Percentiles rank a stretch among this genome's conserved stretches.
These are phyloP conservation scores for Leccinum arenicola DNA, from an alignment of 768 basidiomycete species.

Conservation along the genomic window DNA sequence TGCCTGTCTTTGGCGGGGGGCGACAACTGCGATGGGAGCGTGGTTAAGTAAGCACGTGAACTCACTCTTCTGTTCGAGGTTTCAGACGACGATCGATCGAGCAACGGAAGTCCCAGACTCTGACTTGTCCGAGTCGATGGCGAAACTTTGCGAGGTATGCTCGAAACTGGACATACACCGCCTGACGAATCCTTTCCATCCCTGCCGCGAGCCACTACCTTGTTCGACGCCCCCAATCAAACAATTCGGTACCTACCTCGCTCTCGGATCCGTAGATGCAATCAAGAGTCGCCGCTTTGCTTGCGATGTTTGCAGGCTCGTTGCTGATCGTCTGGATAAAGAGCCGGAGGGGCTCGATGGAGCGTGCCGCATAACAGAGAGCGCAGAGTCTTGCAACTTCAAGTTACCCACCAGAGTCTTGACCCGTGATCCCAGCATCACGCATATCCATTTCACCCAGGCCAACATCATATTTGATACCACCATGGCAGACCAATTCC, in stretches of 20 bases:
- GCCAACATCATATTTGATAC: constrained; percentile 3
- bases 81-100: not conserved
- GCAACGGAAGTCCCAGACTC: not conserved
- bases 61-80: not conserved
- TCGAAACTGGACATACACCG: constrained; percentile 6
- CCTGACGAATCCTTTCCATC: constrained; percentile 1
- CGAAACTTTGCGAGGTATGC: constrained; percentile 8
- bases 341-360: constrained; percentile 11
- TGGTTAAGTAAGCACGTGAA: not conserved
- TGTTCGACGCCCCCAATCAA: constrained; percentile 5
- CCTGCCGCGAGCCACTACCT: not conserved
- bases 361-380: not conserved
- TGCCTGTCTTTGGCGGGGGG: too few species aligned
- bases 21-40: not conserved
- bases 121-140: not conserved
- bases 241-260: not conserved
- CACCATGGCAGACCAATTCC: too few species aligned
- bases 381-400: constrained; percentile 6
- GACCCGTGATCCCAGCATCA: constrained; percentile 3
- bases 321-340: constrained; percentile 10
- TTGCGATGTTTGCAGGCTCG: constrained; percentile 14
- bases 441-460: constrained; percentile 17
- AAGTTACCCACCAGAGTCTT: constrained; percentile 1
- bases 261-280: constrained; percentile 15
- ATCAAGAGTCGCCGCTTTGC: constrained; percentile 11